Conservation (phyloP, 1,284 basidiomycete genomes). For the Cryptococcus sp. region DNA sequence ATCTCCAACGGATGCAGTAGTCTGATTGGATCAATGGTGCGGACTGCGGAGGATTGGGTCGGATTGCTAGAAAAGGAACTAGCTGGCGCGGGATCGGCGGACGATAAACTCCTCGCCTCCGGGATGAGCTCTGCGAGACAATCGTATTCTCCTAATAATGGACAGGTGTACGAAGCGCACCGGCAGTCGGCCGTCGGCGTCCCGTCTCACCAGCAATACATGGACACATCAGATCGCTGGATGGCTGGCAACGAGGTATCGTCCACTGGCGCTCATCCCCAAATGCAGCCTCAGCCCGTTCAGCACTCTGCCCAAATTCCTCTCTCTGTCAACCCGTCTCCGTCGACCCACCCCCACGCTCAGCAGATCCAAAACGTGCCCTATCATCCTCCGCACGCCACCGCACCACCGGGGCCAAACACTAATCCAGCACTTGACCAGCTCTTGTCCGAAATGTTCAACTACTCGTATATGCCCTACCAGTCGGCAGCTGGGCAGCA, state of each 20-base stretch:
- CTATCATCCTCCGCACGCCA: not conserved
- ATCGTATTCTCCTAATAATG: not conserved
- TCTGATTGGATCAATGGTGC: slow-evolving; percentile 43
- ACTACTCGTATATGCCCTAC: slow-evolving; percentile 12
- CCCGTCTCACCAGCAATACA: slow-evolving; percentile 28
- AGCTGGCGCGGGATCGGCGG: not conserved
- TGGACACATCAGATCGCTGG: slow-evolving; percentile 44
- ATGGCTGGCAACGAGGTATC: slow-evolving; percentile 28
- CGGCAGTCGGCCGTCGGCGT: slow-evolving; percentile 3
- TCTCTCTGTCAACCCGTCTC: not conserved
- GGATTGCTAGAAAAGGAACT: slow-evolving; percentile 21
- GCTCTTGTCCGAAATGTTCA: slow-evolving; percentile 27
- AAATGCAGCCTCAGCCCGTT: not conserved
- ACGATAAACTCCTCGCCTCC: slow-evolving; percentile 1
- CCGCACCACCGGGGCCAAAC: not conserved
- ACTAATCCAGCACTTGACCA: slow-evolving; percentile 19
- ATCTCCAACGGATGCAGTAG: slow-evolving; percentile 44
- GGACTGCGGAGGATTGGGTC: slow-evolving; percentile 36
- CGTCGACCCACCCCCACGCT: not conserved
- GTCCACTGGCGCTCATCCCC: not conserved
- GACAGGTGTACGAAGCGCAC: slow-evolving; percentile 2
- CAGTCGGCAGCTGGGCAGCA: not conserved
- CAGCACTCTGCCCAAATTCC: not conserved
- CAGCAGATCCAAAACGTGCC: not conserved
- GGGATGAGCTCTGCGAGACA: slow-evolving; percentile 1